These are phyloP conservation scores for Otatea glauca DNA, from an alignment of 176 grass and related monocot genomes.

Conservation along the genomic window DNA sequence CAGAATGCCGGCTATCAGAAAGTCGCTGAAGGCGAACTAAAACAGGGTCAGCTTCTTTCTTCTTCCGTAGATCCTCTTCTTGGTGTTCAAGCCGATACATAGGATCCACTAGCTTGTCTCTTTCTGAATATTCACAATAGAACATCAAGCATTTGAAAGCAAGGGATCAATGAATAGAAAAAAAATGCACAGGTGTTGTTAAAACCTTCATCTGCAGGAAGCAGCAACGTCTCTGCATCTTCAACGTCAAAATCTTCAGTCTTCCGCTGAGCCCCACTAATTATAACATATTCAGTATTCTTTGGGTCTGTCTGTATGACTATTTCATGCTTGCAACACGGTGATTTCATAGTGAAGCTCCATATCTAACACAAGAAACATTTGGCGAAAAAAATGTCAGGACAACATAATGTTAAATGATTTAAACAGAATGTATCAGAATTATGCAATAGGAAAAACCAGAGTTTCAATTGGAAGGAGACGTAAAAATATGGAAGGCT, in stretches of 20 bases:
- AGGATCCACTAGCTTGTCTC: slow-evolving; percentile 88
- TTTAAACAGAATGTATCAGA: background rate
- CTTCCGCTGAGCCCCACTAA: slow-evolving; percentile 85
- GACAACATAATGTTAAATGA: background rate
- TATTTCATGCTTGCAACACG: slow-evolving; percentile 94
- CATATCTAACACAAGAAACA: slow-evolving; percentile 71
- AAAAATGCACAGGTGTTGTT: background rate
- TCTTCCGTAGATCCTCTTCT: slow-evolving; percentile 88
- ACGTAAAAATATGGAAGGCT: background rate
- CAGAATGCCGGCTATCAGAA: slow-evolving; percentile 69
- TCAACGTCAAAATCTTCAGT: slow-evolving; percentile 90
- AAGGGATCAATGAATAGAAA: background rate
- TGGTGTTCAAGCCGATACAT: slow-evolving; percentile 96
- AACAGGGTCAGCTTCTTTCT: slow-evolving; percentile 93
- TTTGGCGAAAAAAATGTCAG: slow-evolving; percentile 15
- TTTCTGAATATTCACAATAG: slow-evolving; percentile 57
- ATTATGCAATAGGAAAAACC: background rate
- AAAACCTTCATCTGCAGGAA: slow-evolving; percentile 91
- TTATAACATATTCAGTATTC: slow-evolving; percentile 90
- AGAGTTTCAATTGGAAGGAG: background rate
- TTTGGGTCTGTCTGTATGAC: slow-evolving; percentile 95
- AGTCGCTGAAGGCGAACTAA: slow-evolving; percentile 84
- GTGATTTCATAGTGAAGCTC: slow-evolving; percentile 98
- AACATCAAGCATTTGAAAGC: slow-evolving; percentile 43
- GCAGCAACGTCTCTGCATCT: slow-evolving; percentile 87